Base-by-base conservation (phyloP, 148 eudicot species). In the Beta vulgaris region DNA sequence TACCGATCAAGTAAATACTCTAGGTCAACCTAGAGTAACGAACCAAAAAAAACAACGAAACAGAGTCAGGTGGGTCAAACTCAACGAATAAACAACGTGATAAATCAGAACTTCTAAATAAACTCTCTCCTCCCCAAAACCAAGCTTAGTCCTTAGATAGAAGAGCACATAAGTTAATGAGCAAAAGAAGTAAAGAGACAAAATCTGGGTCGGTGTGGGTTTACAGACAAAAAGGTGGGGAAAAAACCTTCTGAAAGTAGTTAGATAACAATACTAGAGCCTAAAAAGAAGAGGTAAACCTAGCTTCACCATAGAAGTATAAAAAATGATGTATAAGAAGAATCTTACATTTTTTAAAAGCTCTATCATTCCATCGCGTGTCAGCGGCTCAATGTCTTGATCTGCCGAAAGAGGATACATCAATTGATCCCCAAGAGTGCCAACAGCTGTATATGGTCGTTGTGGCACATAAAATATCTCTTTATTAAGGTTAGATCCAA, bases 381-480 rank as follows among this genome's bases (percentile, higher is more conserved):
- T 89, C 68, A 96, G 84, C 36, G 97, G 97, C 71, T 89, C 88
- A 54, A 76, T 76, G 83, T 96, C 97, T 84, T 96, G 93, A 80
- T 89, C 87, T 46, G 83, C 82, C 61, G 98, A 87, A 53, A 96
- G 93, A 76, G 99, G 99, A 86, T 96, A 96, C 46, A 96, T 96
- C 80, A 96, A 87, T 84, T 96, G 99, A 83, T 96, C 99, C 55
- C 98, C 93, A 69, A 96, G 87, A 74, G 99, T 96, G 75, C 99
- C 99, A 62, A 92, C 93, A 35, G 97, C 99, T 42, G 99, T 92
- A 80, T 96, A 96, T 58, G 99, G 98, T 72, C 99, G 83, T 84
- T 92, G 97, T 16, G 98, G 97, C 72, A 95, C 97, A 78, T 92
- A 95, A 59, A 95, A 95, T 70, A 95, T 95, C 82, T 95, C 98